These are phyloP conservation scores for Verbascum thapsus DNA, from an alignment of 257 asterid genomes.

Conservation along the genomic window DNA sequence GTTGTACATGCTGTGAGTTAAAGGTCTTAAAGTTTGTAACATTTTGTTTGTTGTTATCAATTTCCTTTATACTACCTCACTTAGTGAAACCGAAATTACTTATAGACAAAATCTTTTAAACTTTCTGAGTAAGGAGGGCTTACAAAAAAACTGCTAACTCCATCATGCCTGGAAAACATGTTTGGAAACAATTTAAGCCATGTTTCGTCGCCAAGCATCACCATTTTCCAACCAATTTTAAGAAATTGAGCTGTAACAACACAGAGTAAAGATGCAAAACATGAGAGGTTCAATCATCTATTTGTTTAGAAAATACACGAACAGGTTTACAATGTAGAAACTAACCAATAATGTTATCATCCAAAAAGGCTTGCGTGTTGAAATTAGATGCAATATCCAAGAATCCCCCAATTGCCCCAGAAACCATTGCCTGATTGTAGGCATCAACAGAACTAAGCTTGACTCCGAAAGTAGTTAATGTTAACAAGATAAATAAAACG, in stretches of 20 bases:
- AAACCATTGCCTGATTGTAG: slow-evolving; percentile 76
- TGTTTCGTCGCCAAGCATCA: slow-evolving; percentile 94
- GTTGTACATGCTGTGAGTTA: background rate
- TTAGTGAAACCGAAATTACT: slow-evolving; percentile 12
- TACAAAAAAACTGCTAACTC: slow-evolving; percentile 94
- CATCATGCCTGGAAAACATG: slow-evolving; percentile 80
- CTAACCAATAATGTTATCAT: slow-evolving; percentile 92
- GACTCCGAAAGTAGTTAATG: slow-evolving; percentile 16
- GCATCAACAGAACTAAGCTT: slow-evolving; percentile 20
- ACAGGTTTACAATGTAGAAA: slow-evolving; percentile 17
- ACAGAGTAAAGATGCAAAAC: slow-evolving; percentile 27
- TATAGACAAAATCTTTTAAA: slow-evolving; percentile 1
- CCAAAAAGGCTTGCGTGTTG: slow-evolving; percentile 83
- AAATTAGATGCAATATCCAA: slow-evolving; percentile 88
- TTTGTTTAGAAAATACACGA: slow-evolving; percentile 20
- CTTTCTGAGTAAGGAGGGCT: slow-evolving; percentile 38
- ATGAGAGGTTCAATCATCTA: slow-evolving; percentile 20
- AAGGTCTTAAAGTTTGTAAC: slow-evolving; percentile 5
- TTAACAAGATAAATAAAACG: background rate
- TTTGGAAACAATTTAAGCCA: slow-evolving; percentile 91
- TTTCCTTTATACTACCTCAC: background rate
- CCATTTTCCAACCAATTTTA: slow-evolving; percentile 85
- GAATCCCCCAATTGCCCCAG: slow-evolving; percentile 94
- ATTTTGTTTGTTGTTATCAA: slow-evolving; percentile 18
- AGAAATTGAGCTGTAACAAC: slow-evolving; percentile 63